phyloP scores from a whole-genome alignment of 129 eudicot species.

The Helichrysum umbraculigerum region DNA sequence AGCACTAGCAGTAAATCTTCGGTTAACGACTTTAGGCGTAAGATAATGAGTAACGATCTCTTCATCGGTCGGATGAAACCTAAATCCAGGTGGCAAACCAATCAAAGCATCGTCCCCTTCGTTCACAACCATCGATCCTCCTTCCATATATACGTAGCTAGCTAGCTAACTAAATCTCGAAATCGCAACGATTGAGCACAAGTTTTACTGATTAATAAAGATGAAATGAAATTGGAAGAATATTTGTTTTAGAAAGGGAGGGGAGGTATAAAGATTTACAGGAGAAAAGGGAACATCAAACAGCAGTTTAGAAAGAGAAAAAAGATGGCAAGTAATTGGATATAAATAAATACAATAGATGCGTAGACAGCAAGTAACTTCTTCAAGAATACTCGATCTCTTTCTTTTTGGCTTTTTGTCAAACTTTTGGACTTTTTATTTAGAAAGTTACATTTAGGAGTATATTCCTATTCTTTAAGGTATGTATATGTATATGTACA shows the following conservation, averaged over 20 bases:
- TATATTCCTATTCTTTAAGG: slow-evolving; percentile 21
- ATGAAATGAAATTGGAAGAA: too few relatives aligned
- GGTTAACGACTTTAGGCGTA: slow-evolving; percentile 44
- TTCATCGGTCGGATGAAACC: slow-evolving; percentile 85
- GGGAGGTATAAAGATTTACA: slow-evolving; percentile 7
- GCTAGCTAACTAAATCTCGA: not conserved
- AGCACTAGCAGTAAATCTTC: slow-evolving; percentile 47
- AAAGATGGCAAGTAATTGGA: slow-evolving; percentile 29
- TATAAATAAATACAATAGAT: slow-evolving; percentile 28
- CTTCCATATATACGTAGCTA: slow-evolving; percentile 25
- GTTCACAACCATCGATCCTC: slow-evolving; percentile 34
- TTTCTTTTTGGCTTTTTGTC: slow-evolving; percentile 29
- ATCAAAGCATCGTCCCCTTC: slow-evolving; percentile 36
- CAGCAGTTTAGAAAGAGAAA: slow-evolving; percentile 37
- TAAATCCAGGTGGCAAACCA: slow-evolving; percentile 70
- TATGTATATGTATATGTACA: slow-evolving; percentile 4
- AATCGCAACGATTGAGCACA: not conserved
- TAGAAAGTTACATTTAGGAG: slow-evolving; percentile 19
- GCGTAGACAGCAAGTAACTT: slow-evolving; percentile 39
- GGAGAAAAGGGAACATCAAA: slow-evolving; percentile 16
- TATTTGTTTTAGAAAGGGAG: not conserved
- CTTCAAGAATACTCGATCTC: slow-evolving; percentile 16
- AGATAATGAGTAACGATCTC: slow-evolving; percentile 74
- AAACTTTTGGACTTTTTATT: slow-evolving; percentile 39
- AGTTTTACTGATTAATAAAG: too few relatives aligned